Base-by-base conservation (phyloP, 192 early-diverging fungal genomes). In the Cladochytrium replicatum region DNA sequence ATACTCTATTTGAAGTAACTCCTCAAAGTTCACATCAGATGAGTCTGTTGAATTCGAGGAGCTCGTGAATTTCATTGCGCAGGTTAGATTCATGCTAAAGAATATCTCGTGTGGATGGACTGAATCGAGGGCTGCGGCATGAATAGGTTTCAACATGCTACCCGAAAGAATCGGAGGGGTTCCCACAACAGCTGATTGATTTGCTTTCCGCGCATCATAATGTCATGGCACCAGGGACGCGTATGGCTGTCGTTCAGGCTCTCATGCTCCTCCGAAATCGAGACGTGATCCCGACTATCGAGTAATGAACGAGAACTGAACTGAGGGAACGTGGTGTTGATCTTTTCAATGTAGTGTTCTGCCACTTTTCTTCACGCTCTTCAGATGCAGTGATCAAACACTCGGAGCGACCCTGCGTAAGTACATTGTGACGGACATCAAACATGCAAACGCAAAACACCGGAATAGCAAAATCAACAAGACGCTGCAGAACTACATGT, bases 401-500 rank as follows among this genome's bases (percentile, higher is more conserved):
- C 82, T 99, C 41, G 82, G 96, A 29, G 78, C 85, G 41, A 60
- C 86, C 51, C 73, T 99, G 23, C 93, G 96, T 68, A 79, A 64
- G 40, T 88, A 95, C 64, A 97, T 99, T 56, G 89, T 99, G 1
- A 83, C 74, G 42, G 93, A 99, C 65, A 92, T 99, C 71, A 91
- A 91, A 60, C 81, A 77, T 43, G 77, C 89, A 38, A 99, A 97
- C 70, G 75, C 72, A 26, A 92, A 91, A 60, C 73, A 80, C 24
- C 93, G 91, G 66, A 96, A 99, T 76, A 93, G 95, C 79, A 89
- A 88, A 63, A 71, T 99, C 41, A 99, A 99, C 82, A 97, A 93
- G 62, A 81, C 86, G 15, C 71, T 99, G 34, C 96, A 97, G 70
- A 87, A 86, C 46, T 95, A 87, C 55, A 97, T 99, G 94, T 99